Conservation (phyloP, 805 yeast species). For the Myxozyma geophila region DNA sequence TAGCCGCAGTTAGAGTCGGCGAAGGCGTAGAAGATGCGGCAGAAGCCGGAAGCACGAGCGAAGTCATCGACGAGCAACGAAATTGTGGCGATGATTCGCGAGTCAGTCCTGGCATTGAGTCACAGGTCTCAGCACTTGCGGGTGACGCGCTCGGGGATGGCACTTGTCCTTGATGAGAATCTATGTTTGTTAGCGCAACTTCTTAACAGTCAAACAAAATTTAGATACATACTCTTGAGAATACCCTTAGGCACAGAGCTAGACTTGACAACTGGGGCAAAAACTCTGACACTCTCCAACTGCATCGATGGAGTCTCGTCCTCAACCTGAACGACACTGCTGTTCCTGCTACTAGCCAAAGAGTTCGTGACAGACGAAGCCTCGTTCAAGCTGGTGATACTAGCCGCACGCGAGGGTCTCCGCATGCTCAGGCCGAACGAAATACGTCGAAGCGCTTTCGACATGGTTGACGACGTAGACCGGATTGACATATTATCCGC, state of each 20-base stretch:
- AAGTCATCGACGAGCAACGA: slow-evolving; percentile 23
- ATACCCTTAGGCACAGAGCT: slow-evolving; percentile 20
- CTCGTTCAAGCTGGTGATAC: slow-evolving; percentile 10
- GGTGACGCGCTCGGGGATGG: slow-evolving; percentile 1
- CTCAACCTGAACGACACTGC: neutral
- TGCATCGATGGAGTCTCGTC: slow-evolving; percentile 12
- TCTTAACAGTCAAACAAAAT: neutral
- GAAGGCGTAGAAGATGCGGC: neutral
- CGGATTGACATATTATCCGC: slow-evolving; percentile 26
- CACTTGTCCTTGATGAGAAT: slow-evolving; percentile 11
- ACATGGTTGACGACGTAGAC: slow-evolving; percentile 29
- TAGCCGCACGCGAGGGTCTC: slow-evolving; percentile 5
- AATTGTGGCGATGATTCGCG: slow-evolving; percentile 23
- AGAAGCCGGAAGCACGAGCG: neutral
- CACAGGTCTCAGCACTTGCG: neutral
- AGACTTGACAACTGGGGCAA: slow-evolving; percentile 13
- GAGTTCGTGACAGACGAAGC: slow-evolving; percentile 7
- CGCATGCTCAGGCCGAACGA: slow-evolving; percentile 8
- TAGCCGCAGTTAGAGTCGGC: slow-evolving; percentile 2
- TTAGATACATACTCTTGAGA: slow-evolving; percentile 23
- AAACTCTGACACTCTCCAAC: slow-evolving; percentile 1
- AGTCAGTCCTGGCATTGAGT: slow-evolving; percentile 13
- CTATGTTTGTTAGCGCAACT: neutral
- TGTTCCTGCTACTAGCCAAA: neutral
- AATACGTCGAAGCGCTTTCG: slow-evolving; percentile 23